Conservation (phyloP, 148 eudicot genomes). For the Simmondsia chinensis region DNA sequence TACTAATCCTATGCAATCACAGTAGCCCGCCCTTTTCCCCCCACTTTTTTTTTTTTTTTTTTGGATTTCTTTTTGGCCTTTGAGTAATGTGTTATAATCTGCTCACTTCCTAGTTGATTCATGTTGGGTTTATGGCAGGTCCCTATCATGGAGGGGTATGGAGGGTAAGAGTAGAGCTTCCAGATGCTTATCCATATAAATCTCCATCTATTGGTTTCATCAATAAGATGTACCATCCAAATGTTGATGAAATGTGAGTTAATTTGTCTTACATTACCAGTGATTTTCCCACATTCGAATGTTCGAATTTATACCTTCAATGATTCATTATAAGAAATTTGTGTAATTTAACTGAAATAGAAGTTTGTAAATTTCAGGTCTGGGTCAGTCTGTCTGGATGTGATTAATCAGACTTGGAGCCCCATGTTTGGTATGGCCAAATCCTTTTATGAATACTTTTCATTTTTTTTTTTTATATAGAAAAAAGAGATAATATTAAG, state of each 20-base stretch:
- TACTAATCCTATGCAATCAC: no score
- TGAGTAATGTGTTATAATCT: constrained; percentile 6
- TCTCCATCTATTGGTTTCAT: constrained; percentile 85
- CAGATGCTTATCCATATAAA: constrained; percentile 92
- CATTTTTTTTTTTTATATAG: no score
- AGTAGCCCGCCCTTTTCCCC: no score
- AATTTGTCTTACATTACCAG: not conserved
- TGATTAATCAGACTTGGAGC: constrained; percentile 92
- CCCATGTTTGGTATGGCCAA: constrained; percentile 76
- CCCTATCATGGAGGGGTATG: constrained; percentile 90
- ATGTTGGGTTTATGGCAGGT: constrained; percentile 35
- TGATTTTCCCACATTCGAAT: not conserved
- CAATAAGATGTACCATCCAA: constrained; percentile 91
- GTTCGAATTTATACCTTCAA: not conserved
- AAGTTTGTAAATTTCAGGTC: constrained; percentile 43
- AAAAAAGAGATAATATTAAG: no score
- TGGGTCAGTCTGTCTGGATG: constrained; percentile 90
- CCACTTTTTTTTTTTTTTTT: no score
- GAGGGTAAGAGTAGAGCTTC: constrained; percentile 83
- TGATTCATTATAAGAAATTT: not conserved
- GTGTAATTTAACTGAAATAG: not conserved
- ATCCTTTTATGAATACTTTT: not conserved
- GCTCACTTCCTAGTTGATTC: not conserved
- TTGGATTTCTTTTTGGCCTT: not conserved
- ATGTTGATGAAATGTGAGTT: constrained; percentile 87